Percentiles rank a stretch among this genome's conserved stretches.
Conservation (phyloP, 2,329 filamentous ascomycete species). For the Hymenoscyphus repandus region DNA sequence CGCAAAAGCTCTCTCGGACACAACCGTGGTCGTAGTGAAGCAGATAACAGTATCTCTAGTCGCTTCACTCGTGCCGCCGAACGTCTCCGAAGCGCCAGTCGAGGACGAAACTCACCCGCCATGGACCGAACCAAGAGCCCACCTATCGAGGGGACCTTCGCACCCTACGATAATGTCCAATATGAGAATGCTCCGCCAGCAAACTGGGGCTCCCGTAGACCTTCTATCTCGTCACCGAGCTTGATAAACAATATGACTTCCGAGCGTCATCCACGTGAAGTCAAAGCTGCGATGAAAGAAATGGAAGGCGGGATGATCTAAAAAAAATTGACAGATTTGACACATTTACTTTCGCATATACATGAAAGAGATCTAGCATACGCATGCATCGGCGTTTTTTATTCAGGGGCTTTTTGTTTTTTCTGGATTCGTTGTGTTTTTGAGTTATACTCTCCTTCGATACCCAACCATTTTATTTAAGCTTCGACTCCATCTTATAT, state of each 20-base stretch:
- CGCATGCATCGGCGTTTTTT: constrained; percentile 3
- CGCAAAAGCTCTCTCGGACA: constrained; percentile 36
- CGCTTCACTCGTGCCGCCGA: constrained; percentile 55
- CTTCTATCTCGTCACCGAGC: constrained; percentile 9
- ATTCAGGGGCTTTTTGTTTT: too few relatives aligned
- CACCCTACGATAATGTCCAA: constrained; percentile 27
- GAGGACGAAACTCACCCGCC: constrained; percentile 40
- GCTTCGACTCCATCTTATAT: too few relatives aligned
- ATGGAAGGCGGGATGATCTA: constrained; percentile 33
- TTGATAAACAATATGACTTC: constrained; percentile 1
- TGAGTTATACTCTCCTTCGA: too few relatives aligned
- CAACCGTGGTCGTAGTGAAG: constrained; percentile 50
- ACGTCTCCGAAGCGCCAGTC: constrained; percentile 54
- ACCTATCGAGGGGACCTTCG: constrained; percentile 7
- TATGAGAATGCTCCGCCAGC: constrained; percentile 2
- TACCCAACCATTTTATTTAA: too few relatives aligned
- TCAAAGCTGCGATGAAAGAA: constrained; percentile 26
- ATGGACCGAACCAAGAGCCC: constrained; percentile 24
- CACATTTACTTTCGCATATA: not conserved
- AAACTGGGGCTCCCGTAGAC: constrained; percentile 16
- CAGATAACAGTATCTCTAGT: constrained; percentile 46
- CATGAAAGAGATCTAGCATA: not conserved
- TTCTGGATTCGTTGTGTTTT: too few relatives aligned
- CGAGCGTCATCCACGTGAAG: constrained; percentile 30
- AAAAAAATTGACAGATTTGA: not conserved